phyloP scores from a whole-genome alignment of 148 eudicot species.

The Rhododendron simsii region DNA sequence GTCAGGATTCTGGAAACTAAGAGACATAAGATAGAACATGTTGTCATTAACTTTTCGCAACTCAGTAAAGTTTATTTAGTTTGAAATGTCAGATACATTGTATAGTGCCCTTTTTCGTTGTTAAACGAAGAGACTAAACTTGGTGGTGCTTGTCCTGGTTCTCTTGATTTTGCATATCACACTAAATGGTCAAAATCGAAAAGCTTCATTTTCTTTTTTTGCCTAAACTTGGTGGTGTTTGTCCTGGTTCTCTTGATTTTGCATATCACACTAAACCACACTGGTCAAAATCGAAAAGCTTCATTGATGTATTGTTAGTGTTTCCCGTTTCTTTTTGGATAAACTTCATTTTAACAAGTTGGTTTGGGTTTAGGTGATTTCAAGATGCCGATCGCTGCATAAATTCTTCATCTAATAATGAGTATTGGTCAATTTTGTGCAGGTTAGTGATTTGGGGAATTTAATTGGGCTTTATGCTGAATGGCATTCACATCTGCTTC shows the following conservation, averaged over 20 bases:
- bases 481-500: conserved; percentile 82
- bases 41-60: too few species aligned
- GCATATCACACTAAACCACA: neutral
- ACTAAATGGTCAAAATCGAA: neutral
- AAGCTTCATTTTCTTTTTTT: too few species aligned
- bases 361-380: neutral
- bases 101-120: neutral
- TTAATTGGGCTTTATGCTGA: conserved; percentile 76
- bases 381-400: neutral
- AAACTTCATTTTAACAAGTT: neutral
- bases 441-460: conserved; percentile 74
- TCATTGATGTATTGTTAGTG: neutral
- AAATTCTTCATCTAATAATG: neutral
- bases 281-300: neutral
- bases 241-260: neutral
- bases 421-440: conserved; percentile 13
- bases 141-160: neutral
- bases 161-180: neutral
- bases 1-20: too few species aligned
- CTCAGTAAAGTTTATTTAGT: too few species aligned
- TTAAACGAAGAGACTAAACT: neutral
- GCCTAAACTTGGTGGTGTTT: neutral
- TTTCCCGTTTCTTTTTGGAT: neutral
- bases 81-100: too few species aligned
- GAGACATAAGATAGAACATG: neutral